Base-by-base conservation (phyloP, 1,139 yeast species). In the Suhomyces bolitotheri region DNA sequence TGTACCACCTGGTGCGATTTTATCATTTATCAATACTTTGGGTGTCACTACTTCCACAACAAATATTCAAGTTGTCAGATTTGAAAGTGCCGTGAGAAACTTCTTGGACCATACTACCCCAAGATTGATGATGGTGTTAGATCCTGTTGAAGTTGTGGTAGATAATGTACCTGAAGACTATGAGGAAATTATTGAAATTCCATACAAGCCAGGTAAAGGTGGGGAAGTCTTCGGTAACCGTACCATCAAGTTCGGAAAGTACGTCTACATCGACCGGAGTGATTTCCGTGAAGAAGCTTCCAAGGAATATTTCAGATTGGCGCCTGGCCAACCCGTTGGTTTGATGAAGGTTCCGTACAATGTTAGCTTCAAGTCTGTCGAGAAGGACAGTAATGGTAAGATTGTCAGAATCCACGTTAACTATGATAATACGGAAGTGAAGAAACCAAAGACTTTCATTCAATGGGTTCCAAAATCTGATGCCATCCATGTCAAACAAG, bases 1-100 rank as follows among this genome's bases (percentile, higher is more conserved):
- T 67, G 82, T 94, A 7, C 98, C 99, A 46, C 98, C 99, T n/a
- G 97, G 97, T 23, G 97, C 97, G 16, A 87, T 94, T 57, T 73
- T 94, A 53, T 78, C 89, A 25, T 94, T 94, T 60, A 86, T 94
- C 54, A 88, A 90, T 58, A 94, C 96, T 30, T 76, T 94, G 49
- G 99, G 99, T 53, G 98, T 94, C 37, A 94, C 98, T 31, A 92
- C 97, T 2, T 76, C 90, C 32, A 84, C 90, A 27, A 83, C 96
- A 31, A 89, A 88, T 56, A 94, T 94, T 58, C 97, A 92, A 70
- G 84, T 78, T 16, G 77, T 79, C 8, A 76, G 98, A 60, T 89
- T 94, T 56, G 99, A 94, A 57, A 79, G 83, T 55, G 82, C 97
- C 2, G 80, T 94, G 40, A 80, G 99, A 62, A 74, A 79, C 47